Conservation (phyloP, 345 rosid genomes). For the Viola odorata region DNA sequence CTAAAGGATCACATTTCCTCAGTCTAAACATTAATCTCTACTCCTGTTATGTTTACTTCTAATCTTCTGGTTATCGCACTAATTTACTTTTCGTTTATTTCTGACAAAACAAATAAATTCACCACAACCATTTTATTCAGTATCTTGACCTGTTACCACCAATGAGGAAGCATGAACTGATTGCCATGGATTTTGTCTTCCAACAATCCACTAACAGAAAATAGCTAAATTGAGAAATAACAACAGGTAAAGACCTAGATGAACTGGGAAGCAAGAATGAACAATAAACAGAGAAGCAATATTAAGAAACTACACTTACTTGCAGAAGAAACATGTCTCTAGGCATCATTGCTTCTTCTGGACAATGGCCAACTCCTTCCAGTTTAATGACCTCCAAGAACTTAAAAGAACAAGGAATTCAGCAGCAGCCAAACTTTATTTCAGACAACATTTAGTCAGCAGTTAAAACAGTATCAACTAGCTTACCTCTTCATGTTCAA, state of each 20-base stretch:
- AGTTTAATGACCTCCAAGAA: constrained; percentile 91
- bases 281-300: neutral
- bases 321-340: constrained; percentile 90
- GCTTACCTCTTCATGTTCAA: constrained; percentile 93
- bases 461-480: neutral
- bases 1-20: too few relatives aligned
- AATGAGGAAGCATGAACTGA: too few relatives aligned
- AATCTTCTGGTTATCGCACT: too few relatives aligned
- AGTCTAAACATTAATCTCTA: too few relatives aligned
- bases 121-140: too few relatives aligned
- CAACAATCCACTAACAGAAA: neutral
- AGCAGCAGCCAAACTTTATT: neutral
- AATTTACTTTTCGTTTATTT: too few relatives aligned
- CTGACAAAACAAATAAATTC: too few relatives aligned
- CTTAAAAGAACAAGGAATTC: constrained; percentile 27
- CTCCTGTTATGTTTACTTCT: too few relatives aligned
- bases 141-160: too few relatives aligned
- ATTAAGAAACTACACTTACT: constrained; percentile 34
- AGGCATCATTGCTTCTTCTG: constrained; percentile 87
- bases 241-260: neutral
- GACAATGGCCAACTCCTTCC: constrained; percentile 83
- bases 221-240: neutral
- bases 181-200: too few relatives aligned
- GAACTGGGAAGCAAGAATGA: neutral
- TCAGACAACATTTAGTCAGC: neutral